Conservation (phyloP, 805 yeast genomes). For the Monosporozyma servazzii region DNA sequence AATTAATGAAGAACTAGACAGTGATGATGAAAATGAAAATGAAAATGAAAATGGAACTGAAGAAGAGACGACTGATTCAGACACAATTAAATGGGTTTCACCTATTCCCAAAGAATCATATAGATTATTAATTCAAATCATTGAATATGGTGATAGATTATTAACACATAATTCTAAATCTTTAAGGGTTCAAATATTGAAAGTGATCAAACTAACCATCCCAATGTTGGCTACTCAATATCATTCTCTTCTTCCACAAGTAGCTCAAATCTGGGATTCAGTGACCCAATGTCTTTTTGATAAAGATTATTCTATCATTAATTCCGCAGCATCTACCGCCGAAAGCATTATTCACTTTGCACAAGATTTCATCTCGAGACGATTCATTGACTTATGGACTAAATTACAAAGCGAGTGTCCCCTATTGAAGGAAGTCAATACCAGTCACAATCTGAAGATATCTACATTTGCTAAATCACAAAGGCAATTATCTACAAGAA, state of each 20-base stretch:
- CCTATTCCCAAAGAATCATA: slow-evolving; percentile 57
- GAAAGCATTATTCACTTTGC: slow-evolving; percentile 15
- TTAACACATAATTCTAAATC: slow-evolving; percentile 57
- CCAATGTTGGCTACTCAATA: slow-evolving; percentile 46
- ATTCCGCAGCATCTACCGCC: slow-evolving; percentile 18
- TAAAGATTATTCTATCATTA: slow-evolving; percentile 18
- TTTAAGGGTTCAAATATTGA: slow-evolving; percentile 48
- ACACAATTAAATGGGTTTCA: slow-evolving; percentile 51
- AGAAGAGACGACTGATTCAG: slow-evolving; percentile 4
- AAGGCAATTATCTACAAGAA: slow-evolving; percentile 1
- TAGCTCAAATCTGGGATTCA: slow-evolving; percentile 26
- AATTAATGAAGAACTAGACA: slow-evolving; percentile 20
- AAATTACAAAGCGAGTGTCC: slow-evolving; percentile 10
- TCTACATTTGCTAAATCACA: neutral
- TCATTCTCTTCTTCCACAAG: slow-evolving; percentile 24
- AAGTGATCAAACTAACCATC: slow-evolving; percentile 35
- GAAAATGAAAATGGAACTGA: slow-evolving; percentile 13
- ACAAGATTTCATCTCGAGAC: slow-evolving; percentile 21
- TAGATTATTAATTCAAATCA: slow-evolving; percentile 47
- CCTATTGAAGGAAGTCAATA: slow-evolving; percentile 7
- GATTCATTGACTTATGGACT: slow-evolving; percentile 25
- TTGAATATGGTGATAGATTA: slow-evolving; percentile 59
- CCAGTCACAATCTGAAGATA: neutral
- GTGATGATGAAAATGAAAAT: slow-evolving; percentile 30
- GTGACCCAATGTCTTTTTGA: slow-evolving; percentile 14